A percentile compares a stretch with the other conserved stretches of the same genome.
phyloP scores from a whole-genome alignment of 2,329 filamentous ascomycete species.

The Ophiostoma perfectum region DNA sequence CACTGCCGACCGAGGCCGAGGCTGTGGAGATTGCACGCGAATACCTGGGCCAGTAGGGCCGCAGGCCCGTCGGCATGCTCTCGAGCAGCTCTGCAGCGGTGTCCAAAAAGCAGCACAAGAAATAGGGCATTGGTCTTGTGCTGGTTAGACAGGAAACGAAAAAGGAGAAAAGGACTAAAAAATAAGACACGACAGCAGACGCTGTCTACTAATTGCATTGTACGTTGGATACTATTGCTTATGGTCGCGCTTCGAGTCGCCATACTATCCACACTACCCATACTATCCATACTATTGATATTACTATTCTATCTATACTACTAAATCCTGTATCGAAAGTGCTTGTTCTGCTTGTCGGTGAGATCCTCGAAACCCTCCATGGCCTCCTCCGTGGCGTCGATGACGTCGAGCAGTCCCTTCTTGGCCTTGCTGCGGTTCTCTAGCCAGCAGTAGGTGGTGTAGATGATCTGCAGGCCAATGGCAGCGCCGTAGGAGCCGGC shows the following conservation, averaged over 20 bases:
- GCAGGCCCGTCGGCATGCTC: neutral
- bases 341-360: slow-evolving; percentile 26
- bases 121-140: neutral
- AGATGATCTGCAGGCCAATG: slow-evolving; percentile 23
- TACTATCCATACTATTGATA: too few species aligned
- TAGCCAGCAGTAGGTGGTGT: slow-evolving; percentile 22
- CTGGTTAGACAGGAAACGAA: too few species aligned
- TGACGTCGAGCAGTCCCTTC: slow-evolving; percentile 17
- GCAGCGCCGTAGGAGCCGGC: slow-evolving; percentile 23
- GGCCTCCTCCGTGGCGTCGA: slow-evolving; percentile 19
- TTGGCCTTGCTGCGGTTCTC: slow-evolving; percentile 23
- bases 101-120: neutral
- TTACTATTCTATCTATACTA: neutral
- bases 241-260: too few species aligned
- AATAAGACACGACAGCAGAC: too few species aligned
- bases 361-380: slow-evolving; percentile 25
- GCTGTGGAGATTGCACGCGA: slow-evolving; percentile 32
- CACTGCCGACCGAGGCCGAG: slow-evolving; percentile 35
- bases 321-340: slow-evolving; percentile 24
- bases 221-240: too few species aligned
- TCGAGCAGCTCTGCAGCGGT: neutral
- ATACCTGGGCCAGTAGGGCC: slow-evolving; percentile 33
- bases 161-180: too few species aligned
- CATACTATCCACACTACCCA: too few species aligned
- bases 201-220: too few species aligned